Percentiles rank a stretch among this genome's conserved stretches.
These are phyloP conservation scores for Diddensiella transvaalensis DNA, from an alignment of 805 yeast species.

Conservation along the genomic window DNA sequence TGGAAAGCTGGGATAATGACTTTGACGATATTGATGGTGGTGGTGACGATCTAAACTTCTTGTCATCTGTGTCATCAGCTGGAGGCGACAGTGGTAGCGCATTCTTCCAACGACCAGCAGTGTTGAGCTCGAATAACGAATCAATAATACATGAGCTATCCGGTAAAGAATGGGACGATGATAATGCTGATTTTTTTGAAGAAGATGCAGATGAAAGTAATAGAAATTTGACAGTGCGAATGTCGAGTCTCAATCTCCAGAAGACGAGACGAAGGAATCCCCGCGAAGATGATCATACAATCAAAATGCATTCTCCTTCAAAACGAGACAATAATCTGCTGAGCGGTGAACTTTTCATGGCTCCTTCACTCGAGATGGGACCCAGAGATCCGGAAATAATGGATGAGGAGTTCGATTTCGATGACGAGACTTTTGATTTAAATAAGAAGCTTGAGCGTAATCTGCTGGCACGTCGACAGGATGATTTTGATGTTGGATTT, in stretches of 20 bases:
- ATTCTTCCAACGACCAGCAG: not conserved
- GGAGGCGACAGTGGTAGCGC: slow-evolving; percentile 4
- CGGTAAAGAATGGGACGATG: not conserved
- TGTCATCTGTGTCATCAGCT: slow-evolving; percentile 18
- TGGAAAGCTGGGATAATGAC: slow-evolving; percentile 13
- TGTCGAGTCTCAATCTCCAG: not conserved
- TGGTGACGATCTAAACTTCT: slow-evolving; percentile 7
- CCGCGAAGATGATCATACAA: not conserved
- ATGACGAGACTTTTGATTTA: not conserved
- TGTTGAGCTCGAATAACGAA: not conserved
- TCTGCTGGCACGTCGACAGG: not conserved
- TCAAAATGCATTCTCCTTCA: not conserved
- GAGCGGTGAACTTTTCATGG: slow-evolving; percentile 4
- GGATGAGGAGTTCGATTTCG: not conserved
- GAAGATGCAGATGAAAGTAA: not conserved
- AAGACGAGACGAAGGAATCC: slow-evolving; percentile 3
- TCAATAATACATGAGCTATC: not conserved
- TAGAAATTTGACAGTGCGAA: not conserved
- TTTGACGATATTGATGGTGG: slow-evolving; percentile 8
- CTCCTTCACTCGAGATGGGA: slow-evolving; percentile 2
- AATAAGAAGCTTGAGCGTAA: not conserved
- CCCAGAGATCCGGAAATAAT: not conserved
- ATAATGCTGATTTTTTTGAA: not conserved
- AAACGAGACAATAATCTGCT: slow-evolving; percentile 8
- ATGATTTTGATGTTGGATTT: slow-evolving; percentile 11